Evolutionary conservation across 306 rosid species (phyloP).

Genomic region (Glycine soja): DNA sequence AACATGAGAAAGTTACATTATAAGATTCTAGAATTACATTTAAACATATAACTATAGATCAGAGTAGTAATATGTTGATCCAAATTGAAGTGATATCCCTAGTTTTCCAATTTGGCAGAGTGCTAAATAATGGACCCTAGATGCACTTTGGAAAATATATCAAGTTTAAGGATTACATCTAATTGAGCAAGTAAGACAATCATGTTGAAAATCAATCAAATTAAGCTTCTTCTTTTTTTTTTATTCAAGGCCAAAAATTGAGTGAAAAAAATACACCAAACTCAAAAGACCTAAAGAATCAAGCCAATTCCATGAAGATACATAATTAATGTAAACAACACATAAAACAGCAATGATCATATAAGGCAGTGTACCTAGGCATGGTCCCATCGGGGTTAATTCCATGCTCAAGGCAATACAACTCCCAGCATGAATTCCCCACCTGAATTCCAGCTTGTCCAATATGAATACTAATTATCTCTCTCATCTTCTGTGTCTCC

Average conservation of each 20-base stretch:
- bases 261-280: not conserved
- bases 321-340: conserved; percentile 5
- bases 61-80: conserved; percentile 2
- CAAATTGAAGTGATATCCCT: conserved; percentile 13
- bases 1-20: not conserved
- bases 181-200: conserved; percentile 11
- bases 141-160: not conserved
- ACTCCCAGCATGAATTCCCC: conserved; percentile 86
- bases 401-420: conserved; percentile 83
- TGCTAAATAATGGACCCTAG: not conserved
- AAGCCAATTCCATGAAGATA: conserved; percentile 9
- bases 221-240: not conserved
- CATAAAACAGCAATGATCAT: conserved; percentile 14
- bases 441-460: conserved; percentile 90
- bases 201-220: conserved; percentile 4
- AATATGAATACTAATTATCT: conserved; percentile 72
- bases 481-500: conserved; percentile 60
- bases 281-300: not conserved
- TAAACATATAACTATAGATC: not conserved
- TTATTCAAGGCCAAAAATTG: not conserved
- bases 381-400: conserved; percentile 74
- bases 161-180: conserved; percentile 6
- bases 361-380: conserved; percentile 64
- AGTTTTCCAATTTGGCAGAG: conserved; percentile 29
- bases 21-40: not conserved